A percentile compares a stretch with the other conserved stretches of the same genome.
Evolutionary conservation across 768 basidiomycete species (phyloP).

Genomic region (Rhodotorula diobovata): DNA sequence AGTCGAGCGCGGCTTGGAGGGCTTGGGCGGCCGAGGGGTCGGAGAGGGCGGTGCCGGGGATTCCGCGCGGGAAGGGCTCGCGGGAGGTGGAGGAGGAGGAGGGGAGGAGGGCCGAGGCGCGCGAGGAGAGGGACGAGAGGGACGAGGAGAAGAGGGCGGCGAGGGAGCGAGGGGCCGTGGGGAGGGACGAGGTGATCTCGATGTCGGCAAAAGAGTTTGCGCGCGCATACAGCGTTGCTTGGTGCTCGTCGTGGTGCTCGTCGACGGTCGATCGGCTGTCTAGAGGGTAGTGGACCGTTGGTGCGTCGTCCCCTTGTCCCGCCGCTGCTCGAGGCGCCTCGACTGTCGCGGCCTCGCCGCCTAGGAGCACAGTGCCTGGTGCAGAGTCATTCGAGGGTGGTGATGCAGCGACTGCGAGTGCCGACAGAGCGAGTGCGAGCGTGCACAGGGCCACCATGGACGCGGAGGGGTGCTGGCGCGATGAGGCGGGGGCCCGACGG

Average conservation of each 20-base stretch:
- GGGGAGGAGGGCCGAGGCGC: neutral
- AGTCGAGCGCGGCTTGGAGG: conserved; percentile 42
- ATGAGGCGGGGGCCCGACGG: too few species aligned
- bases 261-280: too few species aligned
- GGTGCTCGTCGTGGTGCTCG: too few species aligned
- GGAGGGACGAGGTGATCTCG: neutral
- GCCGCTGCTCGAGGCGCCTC: too few species aligned
- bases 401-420: neutral
- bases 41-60: conserved; percentile 40
- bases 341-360: too few species aligned
- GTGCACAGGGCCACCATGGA: too few species aligned
- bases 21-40: conserved; percentile 8
- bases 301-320: too few species aligned
- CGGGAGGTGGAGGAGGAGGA: neutral
- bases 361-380: too few species aligned
- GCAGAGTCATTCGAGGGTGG: neutral
- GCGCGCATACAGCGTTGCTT: too few species aligned
- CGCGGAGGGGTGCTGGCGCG: too few species aligned
- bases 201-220: neutral
- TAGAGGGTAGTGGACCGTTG: too few species aligned
- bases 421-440: too few species aligned
- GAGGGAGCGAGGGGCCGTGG: conserved; percentile 1
- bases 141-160: neutral
- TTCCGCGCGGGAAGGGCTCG: conserved; percentile 9
- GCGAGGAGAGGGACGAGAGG: conserved; percentile 4